Base-by-base conservation (phyloP, 2,329 filamentous ascomycete species). In the Microthyrium microscopicum region DNA sequence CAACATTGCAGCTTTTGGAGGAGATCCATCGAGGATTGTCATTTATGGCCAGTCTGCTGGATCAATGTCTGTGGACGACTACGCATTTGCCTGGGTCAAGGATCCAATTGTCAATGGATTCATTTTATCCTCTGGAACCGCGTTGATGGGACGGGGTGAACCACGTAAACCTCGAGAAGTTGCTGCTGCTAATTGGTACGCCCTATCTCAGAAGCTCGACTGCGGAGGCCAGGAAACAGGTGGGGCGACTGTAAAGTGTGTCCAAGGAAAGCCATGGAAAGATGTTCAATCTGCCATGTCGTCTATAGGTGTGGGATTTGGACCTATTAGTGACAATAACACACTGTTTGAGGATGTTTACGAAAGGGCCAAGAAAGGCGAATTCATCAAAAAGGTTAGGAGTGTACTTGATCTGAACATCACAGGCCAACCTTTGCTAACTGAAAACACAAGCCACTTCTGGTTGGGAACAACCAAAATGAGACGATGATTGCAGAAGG, bases 1-100 rank as follows among this genome's bases (percentile, higher is more conserved):
- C 18, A 52, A 67, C 36, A 67, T 70, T 35, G 46, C 58, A 29
- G 46, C 57, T 2, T 70, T 70, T 41, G 64, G 66, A 4, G 66
- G 66, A 5, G 60, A 70, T 42, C 47, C 56, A 4, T 45, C 52
- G 3, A 52, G 52, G 5, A 55, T 69, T 24, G 67, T 63, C 1
- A 49, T 64, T 18, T 47, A 60, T 5, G 60, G 61, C 3, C 17
- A 29, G 24, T 34, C 32, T 12, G 33, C 33, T 5, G 33, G 33
- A 6, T 47, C 40, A 38, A 46, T 25, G 12, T 27, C 46, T 1
- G 45, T 50, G 7, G 51, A 51, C 34, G 47, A 46, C 2, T 53
- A 52, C 24, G 50, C 52, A 3, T 58, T 51, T 37, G 34, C 35
- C 11, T 20, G 37, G 35, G 15, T 20, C 21, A 38, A 50, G 2